Base-by-base conservation (phyloP, 1,284 basidiomycete genomes). In the Marasmius oreades region DNA sequence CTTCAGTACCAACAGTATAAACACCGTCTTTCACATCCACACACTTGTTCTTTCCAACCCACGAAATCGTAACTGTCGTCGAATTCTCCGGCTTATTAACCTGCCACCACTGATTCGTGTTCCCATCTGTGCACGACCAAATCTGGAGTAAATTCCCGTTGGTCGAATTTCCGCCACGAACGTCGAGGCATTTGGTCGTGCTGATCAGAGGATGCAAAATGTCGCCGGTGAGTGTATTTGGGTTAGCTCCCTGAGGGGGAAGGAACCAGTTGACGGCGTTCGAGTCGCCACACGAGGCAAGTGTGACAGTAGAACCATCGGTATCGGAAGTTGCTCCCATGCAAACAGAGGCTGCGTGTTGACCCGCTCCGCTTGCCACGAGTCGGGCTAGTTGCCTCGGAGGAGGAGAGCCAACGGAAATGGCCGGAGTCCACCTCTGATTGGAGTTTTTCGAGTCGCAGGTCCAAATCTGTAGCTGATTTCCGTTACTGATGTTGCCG, bases 131-230 rank as follows among this genome's bases (percentile, higher is more conserved):
- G 33, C 59, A 61, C 5, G 53, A 51, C 57, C 59, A 59, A 37
- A 61, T 53, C 47, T 61, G 59, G 20, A 61, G 50, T 36, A 55
- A 56, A 4, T 34, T 51, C 14, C 59, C 59, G 45, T 61, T 56
- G 20, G 58, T 55, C 14, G 50, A 56, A 26, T 51, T 51, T 18
- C 59, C 59, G 51, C 52, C 51, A 7, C 22, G 39, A n/a, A 59
- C 54, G n/a, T 59, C 57, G 11, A 61, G 57, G 31, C 59, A 61
- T 42, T 56, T 59, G 26, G 48, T 42, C n/a, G 11, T 16, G 20
- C n/a, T 20, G 5, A 42, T 14, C 20, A 16, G 7, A n/a, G n/a
- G n/a, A n/a, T n/a, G n/a, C 39, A 14, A 14, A 20, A 42, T 42
- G 7, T 42, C 11, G 2, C 39, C 39, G 16, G 39, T 42, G n/a